Conservation (phyloP, 2,329 filamentous ascomycete species). For the Aspergillus sp. region DNA sequence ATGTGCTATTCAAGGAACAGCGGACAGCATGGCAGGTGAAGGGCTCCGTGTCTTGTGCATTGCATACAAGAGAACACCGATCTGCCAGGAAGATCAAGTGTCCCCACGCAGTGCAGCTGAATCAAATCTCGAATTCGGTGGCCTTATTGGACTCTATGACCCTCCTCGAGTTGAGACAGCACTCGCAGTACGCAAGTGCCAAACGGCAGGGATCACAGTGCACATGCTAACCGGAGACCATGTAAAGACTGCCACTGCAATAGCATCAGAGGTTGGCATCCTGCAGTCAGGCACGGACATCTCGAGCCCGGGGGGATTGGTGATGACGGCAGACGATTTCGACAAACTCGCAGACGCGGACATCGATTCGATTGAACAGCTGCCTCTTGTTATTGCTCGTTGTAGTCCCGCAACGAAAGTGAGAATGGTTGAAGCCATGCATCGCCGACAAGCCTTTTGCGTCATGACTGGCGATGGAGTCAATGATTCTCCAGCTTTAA, state of each 20-base stretch:
- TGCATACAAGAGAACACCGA: constrained; percentile 41
- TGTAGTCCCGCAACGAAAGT: constrained; percentile 60
- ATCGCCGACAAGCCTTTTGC: constrained; percentile 46
- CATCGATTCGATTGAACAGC: constrained; percentile 54
- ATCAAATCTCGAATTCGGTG: constrained; percentile 64
- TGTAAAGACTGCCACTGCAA: constrained; percentile 63
- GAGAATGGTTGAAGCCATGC: constrained; percentile 51
- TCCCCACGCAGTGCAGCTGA: constrained; percentile 52
- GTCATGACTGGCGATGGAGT: constrained; percentile 62
- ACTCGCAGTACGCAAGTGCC: constrained; percentile 60
- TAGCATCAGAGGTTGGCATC: constrained; percentile 67
- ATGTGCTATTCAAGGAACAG: constrained; percentile 22
- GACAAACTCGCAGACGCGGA: constrained; percentile 49
- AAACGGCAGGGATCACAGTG: constrained; percentile 62
- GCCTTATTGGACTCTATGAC: constrained; percentile 65
- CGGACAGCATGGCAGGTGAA: constrained; percentile 60
- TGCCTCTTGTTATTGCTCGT: constrained; percentile 57
- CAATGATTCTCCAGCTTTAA: constrained; percentile 60
- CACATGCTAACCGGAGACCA: constrained; percentile 68
- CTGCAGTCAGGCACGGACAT: constrained; percentile 34
- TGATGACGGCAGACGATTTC: constrained; percentile 63
- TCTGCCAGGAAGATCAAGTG: constrained; percentile 29
- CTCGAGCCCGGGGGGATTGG: constrained; percentile 39
- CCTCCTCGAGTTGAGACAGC: constrained; percentile 61
- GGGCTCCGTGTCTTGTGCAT: constrained; percentile 62